Conservation (phyloP, 441 rosid species). For the Pelargonium australe region DNA sequence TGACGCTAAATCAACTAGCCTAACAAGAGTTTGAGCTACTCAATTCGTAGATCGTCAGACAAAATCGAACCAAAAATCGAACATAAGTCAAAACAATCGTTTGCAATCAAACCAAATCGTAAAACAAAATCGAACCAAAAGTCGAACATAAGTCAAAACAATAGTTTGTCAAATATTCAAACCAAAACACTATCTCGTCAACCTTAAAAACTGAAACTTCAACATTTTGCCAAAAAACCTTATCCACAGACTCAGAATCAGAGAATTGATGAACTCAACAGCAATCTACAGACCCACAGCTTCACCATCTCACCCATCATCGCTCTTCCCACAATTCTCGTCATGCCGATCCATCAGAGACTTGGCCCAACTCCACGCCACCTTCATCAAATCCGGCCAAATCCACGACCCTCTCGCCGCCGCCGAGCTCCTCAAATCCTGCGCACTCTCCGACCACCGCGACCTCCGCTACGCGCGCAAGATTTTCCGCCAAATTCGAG, state of each 20-base stretch:
- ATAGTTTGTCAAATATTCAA: too few relatives aligned
- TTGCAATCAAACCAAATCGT: too few relatives aligned
- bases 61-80: too few relatives aligned
- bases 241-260: neutral
- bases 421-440: slow-evolving; percentile 48
- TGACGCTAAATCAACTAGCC: too few relatives aligned
- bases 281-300: slow-evolving; percentile 7
- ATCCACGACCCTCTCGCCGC: slow-evolving; percentile 59
- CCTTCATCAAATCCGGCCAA: slow-evolving; percentile 52
- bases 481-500: slow-evolving; percentile 38
- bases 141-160: too few relatives aligned
- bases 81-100: too few relatives aligned
- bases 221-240: neutral
- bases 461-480: slow-evolving; percentile 35
- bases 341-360: slow-evolving; percentile 41
- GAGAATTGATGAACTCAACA: slow-evolving; percentile 18
- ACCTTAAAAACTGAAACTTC: too few relatives aligned
- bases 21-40: too few relatives aligned
- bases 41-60: too few relatives aligned
- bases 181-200: too few relatives aligned
- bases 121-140: too few relatives aligned
- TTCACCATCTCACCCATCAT: slow-evolving; percentile 35
- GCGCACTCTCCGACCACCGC: slow-evolving; percentile 35
- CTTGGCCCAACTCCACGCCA: slow-evolving; percentile 55
- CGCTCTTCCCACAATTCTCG: slow-evolving; percentile 47